These are phyloP conservation scores for Stenocarpella maydis DNA, from an alignment of 2,329 filamentous ascomycete species.

Conservation along the genomic window DNA sequence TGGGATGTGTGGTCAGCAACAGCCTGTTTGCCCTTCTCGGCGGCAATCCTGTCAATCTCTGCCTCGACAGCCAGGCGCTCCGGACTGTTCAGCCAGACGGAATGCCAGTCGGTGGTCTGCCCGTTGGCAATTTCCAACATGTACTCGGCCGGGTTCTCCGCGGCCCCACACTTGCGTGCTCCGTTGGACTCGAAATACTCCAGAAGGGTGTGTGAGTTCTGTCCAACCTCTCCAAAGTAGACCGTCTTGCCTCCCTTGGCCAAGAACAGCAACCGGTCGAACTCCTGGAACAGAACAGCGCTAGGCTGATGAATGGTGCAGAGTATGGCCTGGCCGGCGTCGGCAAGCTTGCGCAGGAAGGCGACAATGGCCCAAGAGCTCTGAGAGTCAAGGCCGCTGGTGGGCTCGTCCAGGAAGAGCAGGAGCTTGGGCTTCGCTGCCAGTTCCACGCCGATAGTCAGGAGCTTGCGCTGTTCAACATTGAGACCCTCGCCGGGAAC, in stretches of 20 bases:
- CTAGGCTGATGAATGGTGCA: constrained; percentile 65
- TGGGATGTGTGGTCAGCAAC: constrained; percentile 43
- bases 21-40: constrained; percentile 49
- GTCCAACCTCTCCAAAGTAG: constrained; percentile 74
- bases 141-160: constrained; percentile 79
- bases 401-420: constrained; percentile 69
- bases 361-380: constrained; percentile 69
- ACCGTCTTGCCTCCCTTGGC: constrained; percentile 72
- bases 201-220: constrained; percentile 63
- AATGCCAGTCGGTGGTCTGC: constrained; percentile 68
- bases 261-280: constrained; percentile 70
- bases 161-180: constrained; percentile 63
- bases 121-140: constrained; percentile 67
- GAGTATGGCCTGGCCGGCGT: constrained; percentile 61
- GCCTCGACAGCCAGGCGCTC: constrained; percentile 61
- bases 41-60: constrained; percentile 71
- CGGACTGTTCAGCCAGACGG: constrained; percentile 66
- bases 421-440: constrained; percentile 65
- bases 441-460: constrained; percentile 69
- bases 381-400: constrained; percentile 69
- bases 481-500: constrained; percentile 68
- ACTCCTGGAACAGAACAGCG: constrained; percentile 60
- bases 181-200: constrained; percentile 73
- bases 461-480: constrained; percentile 67
- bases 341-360: constrained; percentile 69